Percentiles rank a stretch among this genome's conserved stretches.
phyloP scores from a whole-genome alignment of 202 grass and related monocot species.

The Schoenoplectus tabernaemontani region DNA sequence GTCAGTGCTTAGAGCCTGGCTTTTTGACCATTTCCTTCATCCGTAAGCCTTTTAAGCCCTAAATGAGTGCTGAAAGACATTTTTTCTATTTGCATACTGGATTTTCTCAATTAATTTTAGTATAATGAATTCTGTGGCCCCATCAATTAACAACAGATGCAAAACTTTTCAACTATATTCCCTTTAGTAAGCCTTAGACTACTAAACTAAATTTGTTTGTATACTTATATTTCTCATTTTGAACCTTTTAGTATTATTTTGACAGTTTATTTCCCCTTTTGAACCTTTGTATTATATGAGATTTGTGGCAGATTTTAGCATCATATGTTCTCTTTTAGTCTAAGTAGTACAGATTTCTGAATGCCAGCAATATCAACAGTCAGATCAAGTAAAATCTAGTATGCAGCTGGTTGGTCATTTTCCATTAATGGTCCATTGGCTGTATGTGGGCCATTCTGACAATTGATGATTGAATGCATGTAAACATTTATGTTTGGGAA shows the following conservation, averaged over 20 bases:
- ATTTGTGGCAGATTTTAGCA: too few species aligned
- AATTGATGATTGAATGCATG: background rate
- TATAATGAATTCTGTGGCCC: background rate
- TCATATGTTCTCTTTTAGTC: background rate
- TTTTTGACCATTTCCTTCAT: conserved; percentile 63
- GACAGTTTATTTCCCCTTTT: background rate
- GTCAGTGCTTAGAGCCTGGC: conserved; percentile 42
- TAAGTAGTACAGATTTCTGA: background rate
- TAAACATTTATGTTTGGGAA: background rate
- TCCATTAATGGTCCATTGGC: background rate
- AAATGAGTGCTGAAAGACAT: background rate
- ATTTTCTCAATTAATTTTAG: background rate
- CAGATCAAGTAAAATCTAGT: background rate
- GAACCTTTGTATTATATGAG: background rate
- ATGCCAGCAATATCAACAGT: background rate
- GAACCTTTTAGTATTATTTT: background rate
- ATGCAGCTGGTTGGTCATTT: background rate
- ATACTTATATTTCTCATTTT: background rate
- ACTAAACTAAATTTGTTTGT: too few species aligned
- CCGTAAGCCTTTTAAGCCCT: conserved; percentile 29
- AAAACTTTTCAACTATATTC: background rate
- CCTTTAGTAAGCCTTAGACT: background rate
- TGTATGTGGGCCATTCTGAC: background rate
- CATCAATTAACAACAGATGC: background rate
- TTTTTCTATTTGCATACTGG: background rate